These are phyloP conservation scores for Actinidia arguta DNA, from an alignment of 179 eudicot species.

Conservation along the genomic window DNA sequence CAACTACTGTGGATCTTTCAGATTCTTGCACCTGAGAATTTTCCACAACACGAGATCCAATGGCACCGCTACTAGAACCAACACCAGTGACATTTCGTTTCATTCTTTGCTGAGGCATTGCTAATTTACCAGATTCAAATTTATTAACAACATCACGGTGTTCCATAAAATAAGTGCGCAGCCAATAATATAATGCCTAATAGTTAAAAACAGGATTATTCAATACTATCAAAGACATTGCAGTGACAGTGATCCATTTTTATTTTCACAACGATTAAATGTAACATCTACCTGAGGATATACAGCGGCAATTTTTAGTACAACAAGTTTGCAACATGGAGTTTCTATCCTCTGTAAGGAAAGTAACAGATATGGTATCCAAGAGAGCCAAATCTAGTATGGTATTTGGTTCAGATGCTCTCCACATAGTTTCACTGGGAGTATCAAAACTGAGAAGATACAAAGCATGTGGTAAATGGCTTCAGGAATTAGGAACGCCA, in stretches of 20 bases:
- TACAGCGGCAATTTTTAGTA: constrained; percentile 89
- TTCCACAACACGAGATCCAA: constrained; percentile 73
- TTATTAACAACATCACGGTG: constrained; percentile 99
- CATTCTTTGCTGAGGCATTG: constrained; percentile 96
- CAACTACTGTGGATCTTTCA: constrained; percentile 70
- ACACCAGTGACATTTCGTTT: constrained; percentile 74
- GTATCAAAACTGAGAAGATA: constrained; percentile 99
- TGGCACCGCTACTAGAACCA: constrained; percentile 50
- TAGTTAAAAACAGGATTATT: constrained; percentile 16
- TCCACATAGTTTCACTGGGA: constrained; percentile 89
- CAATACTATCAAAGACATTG: constrained; percentile 9
- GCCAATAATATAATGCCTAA: constrained; percentile 98
- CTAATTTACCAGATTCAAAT: constrained; percentile 88
- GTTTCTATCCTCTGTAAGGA: constrained; percentile 97
- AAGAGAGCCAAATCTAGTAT: constrained; percentile 98
- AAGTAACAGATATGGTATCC: constrained; percentile 97
- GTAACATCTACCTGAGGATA: constrained; percentile 85
- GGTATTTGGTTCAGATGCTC: constrained; percentile 97
- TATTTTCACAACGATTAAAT: constrained; percentile 2
- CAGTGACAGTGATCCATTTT: background rate
- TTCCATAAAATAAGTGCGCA: constrained; percentile 96
- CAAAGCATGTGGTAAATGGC: constrained; percentile 96
- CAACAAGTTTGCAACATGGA: constrained; percentile 91
- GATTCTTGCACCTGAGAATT: constrained; percentile 77
- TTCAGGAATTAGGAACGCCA: constrained; percentile 93